phyloP scores from a whole-genome alignment of 164 flowering plant genomes.

The Kingdonia uniflora region DNA sequence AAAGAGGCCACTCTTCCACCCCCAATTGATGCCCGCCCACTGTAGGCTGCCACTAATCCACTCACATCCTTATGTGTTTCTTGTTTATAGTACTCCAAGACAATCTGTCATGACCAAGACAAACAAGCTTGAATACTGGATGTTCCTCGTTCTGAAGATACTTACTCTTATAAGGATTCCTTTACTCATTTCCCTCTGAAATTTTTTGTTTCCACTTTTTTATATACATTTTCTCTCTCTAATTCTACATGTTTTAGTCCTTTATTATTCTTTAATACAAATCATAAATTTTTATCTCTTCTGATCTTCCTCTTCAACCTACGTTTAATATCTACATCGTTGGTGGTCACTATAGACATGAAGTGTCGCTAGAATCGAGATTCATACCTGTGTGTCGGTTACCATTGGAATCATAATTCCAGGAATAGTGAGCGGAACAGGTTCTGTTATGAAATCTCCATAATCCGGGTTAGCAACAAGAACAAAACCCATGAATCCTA shows the following conservation, averaged over 20 bases:
- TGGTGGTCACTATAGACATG: no score
- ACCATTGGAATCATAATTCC: constrained; percentile 72
- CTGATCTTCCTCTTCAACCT: no score
- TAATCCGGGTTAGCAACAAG: constrained; percentile 62
- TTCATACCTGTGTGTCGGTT: constrained; percentile 47
- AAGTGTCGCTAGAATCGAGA: no score
- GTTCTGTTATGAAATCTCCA: constrained; percentile 71
- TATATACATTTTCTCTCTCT: no score
- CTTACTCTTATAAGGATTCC: no score
- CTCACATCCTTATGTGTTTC: constrained; percentile 30
- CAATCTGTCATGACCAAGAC: constrained; percentile 20
- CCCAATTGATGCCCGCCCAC: constrained; percentile 53
- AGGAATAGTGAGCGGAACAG: constrained; percentile 60
- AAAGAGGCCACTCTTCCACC: constrained; percentile 72
- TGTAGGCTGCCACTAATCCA: constrained; percentile 28
- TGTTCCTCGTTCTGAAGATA: no score
- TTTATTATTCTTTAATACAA: no score
- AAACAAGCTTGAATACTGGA: background rate
- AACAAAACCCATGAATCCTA: constrained; percentile 58
- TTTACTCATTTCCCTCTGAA: background rate
- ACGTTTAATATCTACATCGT: no score
- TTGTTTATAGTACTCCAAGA: constrained; percentile 55
- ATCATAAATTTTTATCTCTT: no score
- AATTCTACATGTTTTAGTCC: no score
- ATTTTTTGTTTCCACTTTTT: background rate